Base-by-base conservation (phyloP, 2,329 filamentous ascomycete species). In the Atkinsonella hypoxylon region DNA sequence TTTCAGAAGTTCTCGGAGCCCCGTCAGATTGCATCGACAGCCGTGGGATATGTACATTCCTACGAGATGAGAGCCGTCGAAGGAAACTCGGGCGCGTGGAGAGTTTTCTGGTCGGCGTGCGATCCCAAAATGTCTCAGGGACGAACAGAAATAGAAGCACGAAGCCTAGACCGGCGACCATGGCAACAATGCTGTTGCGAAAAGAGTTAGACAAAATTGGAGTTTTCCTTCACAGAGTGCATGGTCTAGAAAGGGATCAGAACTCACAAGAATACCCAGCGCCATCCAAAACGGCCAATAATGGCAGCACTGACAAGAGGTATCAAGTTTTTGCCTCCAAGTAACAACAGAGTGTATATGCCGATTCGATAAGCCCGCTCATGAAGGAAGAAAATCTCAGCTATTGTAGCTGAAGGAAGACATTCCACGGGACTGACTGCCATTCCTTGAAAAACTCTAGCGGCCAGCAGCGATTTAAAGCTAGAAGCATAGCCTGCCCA, bases 331-430 rank as follows among this genome's bases (percentile, higher is more conserved):
- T 96, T 96, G 47, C 90, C 89, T 13, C 90, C 87, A 0, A 97
- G 77, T 12, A 97, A 75, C 6, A 97, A 72, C 18, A 97, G 69
- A 0, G 90, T 96, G 63, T 97, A 97, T 22, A 97, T 89, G 10
- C 93, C 93, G 43, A 97, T 81, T 4, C 91, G 84, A 63, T 90
- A 97, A 0, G 91, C 91, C 54, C 91, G 78, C 68, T 97, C 91
- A 60, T 97, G 91, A 18, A 97, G 73, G 62, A 95, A 96, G 71
- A 90, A 97, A 53, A 97, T 96, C 66, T 97, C 91, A 3, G 90
- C 89, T 60, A 97, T 91, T 0, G 89, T 95, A 15, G 91, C 90
- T 4, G 89, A 95, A 0, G 91, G 91, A 31, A 97, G 75, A 61
- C 89, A 95, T 65, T 97, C 91, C 9, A 95, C 88, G 0, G 89